Base-by-base conservation (phyloP, 441 rosid species). In the Omphalea diandra region DNA sequence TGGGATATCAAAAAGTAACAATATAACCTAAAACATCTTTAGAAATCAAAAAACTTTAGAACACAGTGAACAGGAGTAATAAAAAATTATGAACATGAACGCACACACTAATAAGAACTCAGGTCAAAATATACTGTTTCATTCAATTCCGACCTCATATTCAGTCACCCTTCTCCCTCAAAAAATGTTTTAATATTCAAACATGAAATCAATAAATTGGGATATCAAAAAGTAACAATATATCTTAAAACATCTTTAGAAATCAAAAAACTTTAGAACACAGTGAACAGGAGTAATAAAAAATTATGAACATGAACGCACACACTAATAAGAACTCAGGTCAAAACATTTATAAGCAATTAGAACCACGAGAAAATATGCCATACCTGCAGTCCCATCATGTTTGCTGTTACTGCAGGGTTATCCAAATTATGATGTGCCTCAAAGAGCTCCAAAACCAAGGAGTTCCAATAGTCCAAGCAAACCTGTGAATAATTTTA, bases 391-490 rank as follows among this genome's bases (percentile, higher is more conserved):
- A 96, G 73, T 73, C 97, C 97, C 90, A 88, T 89, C 90, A 91
- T 75, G 82, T 73, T 89, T 62, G 80, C 90, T 62, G 93, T 73
- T 3, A 86, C 89, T 31, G 93, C 91, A 70, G 97, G 95, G 82
- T 89, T 90, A 72, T 94, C 98, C 63, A 89, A 64, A 83, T 88
- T 96, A 79, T 89, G 87, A 65, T 88, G 95, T 33, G 91, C 87
- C 77, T 91, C 94, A 79, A 91, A 96, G 36, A 94, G 94, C 86
- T 91, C 96, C 85, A 85, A 80, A 67, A 96, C 99, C 76, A 91
- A 82, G 43, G 89, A 74, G 72, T 96, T 96, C 98, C 99, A 96
- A 64, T 94, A 96, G 75, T 96, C 99, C 95, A 96, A 82, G 85
- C 99, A 96, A 73, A 96, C 99, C 99, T 96, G 82, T 68, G 41